Evolutionary conservation across 75 land plant species (phyloP).

Genomic region (Sequoiadendron giganteum): DNA sequence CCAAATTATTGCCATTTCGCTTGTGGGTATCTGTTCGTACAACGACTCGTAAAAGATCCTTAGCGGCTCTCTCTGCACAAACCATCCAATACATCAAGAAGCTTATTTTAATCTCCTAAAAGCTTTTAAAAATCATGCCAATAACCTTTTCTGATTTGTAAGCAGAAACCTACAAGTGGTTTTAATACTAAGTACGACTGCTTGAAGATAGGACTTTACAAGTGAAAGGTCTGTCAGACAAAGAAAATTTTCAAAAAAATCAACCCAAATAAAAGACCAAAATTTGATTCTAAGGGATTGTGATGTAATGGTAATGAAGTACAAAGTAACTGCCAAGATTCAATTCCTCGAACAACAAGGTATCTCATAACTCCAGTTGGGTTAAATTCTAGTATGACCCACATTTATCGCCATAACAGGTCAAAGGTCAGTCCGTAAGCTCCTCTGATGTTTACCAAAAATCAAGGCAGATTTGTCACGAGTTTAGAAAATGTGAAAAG

Average conservation of each 20-base stretch:
- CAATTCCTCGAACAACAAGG: no score
- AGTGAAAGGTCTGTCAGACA: not conserved
- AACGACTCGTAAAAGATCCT: constrained; percentile 85
- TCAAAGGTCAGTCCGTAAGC: not conserved
- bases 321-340: no score
- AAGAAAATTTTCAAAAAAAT: not conserved
- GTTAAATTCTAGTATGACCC: not conserved
- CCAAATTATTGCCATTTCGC: constrained; percentile 98
- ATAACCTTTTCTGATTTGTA: not conserved
- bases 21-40: constrained; percentile 77
- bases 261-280: not conserved
- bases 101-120: not conserved
- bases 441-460: not conserved
- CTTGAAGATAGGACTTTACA: not conserved
- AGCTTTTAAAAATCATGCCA: not conserved
- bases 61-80: constrained; percentile 84
- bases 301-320: not conserved
- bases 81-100: constrained; percentile 10
- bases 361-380: not conserved
- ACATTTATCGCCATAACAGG: not conserved
- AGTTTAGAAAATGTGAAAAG: not conserved
- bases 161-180: not conserved
- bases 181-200: not conserved
- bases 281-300: not conserved
- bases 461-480: not conserved